These are phyloP conservation scores for Forsythia viridissima DNA, from an alignment of 257 asterid genomes.

Conservation along the genomic window DNA sequence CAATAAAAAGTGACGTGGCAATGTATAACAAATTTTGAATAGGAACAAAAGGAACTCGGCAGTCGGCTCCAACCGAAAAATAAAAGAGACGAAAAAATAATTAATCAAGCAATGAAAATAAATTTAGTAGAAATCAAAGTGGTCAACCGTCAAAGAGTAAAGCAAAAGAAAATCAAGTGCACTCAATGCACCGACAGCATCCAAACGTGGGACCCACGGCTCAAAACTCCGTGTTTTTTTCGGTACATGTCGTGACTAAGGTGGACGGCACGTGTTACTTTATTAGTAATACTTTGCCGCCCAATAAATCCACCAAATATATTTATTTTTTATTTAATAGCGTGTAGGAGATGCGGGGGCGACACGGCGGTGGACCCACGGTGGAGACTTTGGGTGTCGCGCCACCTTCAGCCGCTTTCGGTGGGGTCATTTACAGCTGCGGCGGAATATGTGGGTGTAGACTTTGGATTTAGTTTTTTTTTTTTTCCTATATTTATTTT, in stretches of 20 bases:
- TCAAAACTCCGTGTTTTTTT: conserved; percentile 64
- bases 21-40: no score
- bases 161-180: background rate
- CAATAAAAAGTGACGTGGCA: no score
- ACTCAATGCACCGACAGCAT: conserved; percentile 10
- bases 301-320: conserved; percentile 20
- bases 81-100: background rate
- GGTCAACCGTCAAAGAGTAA: background rate
- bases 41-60: no score
- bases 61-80: no score
- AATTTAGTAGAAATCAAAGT: background rate
- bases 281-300: conserved; percentile 35
- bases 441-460: conserved; percentile 54
- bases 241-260: conserved; percentile 58
- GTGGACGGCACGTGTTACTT: conserved; percentile 66
- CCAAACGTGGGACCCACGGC: conserved; percentile 29
- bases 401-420: conserved; percentile 37
- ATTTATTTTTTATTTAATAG: background rate
- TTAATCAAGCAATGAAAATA: background rate
- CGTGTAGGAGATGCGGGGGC: conserved; percentile 42
- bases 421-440: conserved; percentile 39
- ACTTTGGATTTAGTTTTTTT: conserved; percentile 22
- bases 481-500: no score
- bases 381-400: conserved; percentile 27
- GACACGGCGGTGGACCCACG: conserved; percentile 35